Evolutionary conservation across 2,329 filamentous ascomycete species (phyloP).

Genomic region (Ophiostoma triangulosporum): DNA sequence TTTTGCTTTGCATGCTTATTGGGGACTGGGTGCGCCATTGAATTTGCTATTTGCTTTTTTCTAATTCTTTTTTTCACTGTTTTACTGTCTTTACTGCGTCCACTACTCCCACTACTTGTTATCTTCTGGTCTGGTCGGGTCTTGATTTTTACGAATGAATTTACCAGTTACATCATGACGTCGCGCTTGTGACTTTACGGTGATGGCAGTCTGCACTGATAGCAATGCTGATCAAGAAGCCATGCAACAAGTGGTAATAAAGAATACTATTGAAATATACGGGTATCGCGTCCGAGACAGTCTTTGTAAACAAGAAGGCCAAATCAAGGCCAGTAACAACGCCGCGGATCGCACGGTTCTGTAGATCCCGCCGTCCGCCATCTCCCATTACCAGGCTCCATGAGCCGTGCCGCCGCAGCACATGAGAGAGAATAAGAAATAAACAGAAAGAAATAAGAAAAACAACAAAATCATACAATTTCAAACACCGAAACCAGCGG

Average conservation of each 20-base stretch:
- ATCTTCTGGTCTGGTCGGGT: not conserved
- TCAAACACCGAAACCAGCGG: conserved; percentile 14
- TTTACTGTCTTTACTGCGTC: not conserved
- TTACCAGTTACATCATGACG: not conserved
- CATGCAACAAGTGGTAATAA: too few relatives aligned
- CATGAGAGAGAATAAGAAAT: not conserved
- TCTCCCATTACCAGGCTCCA: not conserved
- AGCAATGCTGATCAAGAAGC: too few relatives aligned
- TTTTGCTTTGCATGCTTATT: not conserved
- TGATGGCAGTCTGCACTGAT: not conserved
- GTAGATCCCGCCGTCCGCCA: not conserved
- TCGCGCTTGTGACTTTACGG: too few relatives aligned
- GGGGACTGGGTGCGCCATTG: not conserved
- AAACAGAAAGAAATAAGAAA: not conserved
- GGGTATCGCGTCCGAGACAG: not conserved
- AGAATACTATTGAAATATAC: not conserved
- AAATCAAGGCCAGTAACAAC: not conserved
- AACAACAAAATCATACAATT: not conserved
- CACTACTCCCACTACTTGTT: not conserved
- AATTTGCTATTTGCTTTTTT: not conserved
- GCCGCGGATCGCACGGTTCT: not conserved
- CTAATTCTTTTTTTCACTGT: not conserved
- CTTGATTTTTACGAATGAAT: not conserved
- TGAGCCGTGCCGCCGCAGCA: not conserved
- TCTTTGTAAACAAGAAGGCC: not conserved